Percentiles rank a stretch among this genome's conserved stretches.
These are phyloP conservation scores for Aspergillus sp. DNA, from an alignment of 2,329 filamentous ascomycete genomes.

Conservation along the genomic window DNA sequence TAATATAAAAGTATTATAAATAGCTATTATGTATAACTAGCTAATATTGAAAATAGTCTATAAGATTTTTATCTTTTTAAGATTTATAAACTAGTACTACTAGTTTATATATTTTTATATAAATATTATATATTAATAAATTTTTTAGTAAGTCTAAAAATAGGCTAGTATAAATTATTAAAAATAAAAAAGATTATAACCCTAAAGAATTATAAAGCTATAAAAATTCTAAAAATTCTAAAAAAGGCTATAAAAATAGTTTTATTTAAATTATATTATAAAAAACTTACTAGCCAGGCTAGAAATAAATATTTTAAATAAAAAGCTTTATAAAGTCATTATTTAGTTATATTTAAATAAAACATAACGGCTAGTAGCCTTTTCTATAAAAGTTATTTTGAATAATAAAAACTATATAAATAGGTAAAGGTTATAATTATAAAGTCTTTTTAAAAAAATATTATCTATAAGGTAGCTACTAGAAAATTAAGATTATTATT, in stretches of 20 bases:
- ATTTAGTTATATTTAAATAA: too few species aligned
- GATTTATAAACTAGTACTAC: neutral
- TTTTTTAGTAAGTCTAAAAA: neutral
- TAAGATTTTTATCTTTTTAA: neutral
- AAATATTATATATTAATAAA: neutral
- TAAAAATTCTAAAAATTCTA: neutral
- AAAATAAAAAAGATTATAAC: conserved; percentile 1
- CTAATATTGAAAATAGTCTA: neutral
- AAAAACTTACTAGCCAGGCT: neutral
- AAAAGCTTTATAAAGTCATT: too few species aligned
- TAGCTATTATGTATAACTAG: neutral
- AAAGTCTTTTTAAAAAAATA: too few species aligned
- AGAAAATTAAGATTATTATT: neutral
- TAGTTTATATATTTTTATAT: neutral
- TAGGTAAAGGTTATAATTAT: too few species aligned
- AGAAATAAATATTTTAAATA: neutral
- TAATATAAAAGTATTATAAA: neutral
- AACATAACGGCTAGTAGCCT: too few species aligned
- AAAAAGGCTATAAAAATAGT: neutral
- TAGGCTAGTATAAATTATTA: neutral
- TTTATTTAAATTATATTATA: neutral
- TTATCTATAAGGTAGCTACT: too few species aligned
- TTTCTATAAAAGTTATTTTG: too few species aligned
- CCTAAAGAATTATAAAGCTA: neutral
- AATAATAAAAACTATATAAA: too few species aligned